phyloP scores from a whole-genome alignment of 129 eudicot species.

The Flaveria robusta region DNA sequence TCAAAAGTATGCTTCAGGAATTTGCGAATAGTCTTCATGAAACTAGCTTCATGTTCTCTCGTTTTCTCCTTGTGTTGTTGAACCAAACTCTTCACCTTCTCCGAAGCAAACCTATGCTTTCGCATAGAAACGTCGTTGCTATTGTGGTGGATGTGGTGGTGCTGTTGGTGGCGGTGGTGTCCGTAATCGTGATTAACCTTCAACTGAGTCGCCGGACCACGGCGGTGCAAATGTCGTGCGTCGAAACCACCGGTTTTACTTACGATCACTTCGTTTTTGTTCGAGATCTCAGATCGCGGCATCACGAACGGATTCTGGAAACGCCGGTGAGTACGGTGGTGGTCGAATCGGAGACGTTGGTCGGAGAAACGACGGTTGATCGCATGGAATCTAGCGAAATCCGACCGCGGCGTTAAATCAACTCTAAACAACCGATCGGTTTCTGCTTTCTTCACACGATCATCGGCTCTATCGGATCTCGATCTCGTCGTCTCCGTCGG shows the following conservation, averaged over 20 bases:
- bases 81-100: slow-evolving; percentile 18
- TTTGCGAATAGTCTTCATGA: slow-evolving; percentile 36
- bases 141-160: slow-evolving; percentile 18
- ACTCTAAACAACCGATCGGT: background rate
- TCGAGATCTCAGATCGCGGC: background rate
- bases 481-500: slow-evolving; percentile 5
- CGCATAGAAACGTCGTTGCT: slow-evolving; percentile 1
- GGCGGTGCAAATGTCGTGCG: background rate
- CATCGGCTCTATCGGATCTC: background rate
- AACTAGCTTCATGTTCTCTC: slow-evolving; percentile 17
- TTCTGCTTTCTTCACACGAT: background rate
- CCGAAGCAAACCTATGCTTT: slow-evolving; percentile 21
- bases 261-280: no score
- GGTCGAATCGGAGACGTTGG: slow-evolving; percentile 7
- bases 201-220: slow-evolving; percentile 1
- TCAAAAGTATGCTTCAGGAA: slow-evolving; percentile 36
- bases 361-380: slow-evolving; percentile 34
- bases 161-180: slow-evolving; percentile 23
- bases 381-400: slow-evolving; percentile 33
- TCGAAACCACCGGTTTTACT: background rate
- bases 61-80: slow-evolving; percentile 22
- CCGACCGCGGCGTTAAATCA: slow-evolving; percentile 21
- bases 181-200: slow-evolving; percentile 23
- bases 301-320: background rate
- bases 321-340: slow-evolving; percentile 13